These are phyloP conservation scores for Pseudogymnoascus sp. DNA, from an alignment of 2,329 filamentous ascomycete species.

Conservation along the genomic window DNA sequence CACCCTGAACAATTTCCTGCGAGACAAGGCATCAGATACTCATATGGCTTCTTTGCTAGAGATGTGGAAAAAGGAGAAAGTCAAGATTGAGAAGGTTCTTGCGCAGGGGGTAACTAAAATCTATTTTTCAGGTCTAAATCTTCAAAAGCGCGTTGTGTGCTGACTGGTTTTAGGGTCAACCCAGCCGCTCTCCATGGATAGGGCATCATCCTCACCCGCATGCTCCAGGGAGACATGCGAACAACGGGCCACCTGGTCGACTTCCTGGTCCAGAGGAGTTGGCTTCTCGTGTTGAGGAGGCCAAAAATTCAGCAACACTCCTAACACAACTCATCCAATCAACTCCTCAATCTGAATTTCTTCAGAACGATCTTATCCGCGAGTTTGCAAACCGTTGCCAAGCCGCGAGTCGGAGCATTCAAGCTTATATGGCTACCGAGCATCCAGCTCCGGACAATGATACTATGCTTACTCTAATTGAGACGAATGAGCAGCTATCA, in stretches of 20 bases:
- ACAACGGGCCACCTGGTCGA: constrained; percentile 11
- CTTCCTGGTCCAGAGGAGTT: constrained; percentile 68
- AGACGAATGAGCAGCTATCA: constrained; percentile 86
- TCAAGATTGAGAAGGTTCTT: constrained; percentile 44
- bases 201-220: not conserved
- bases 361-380: constrained; percentile 77
- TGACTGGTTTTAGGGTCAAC: not conserved
- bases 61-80: constrained; percentile 89
- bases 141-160: not conserved
- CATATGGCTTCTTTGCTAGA: constrained; percentile 60
- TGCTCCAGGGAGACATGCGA: constrained; percentile 1
- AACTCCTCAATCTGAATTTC: constrained; percentile 66
- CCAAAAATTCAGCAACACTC: constrained; percentile 79
- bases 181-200: not conserved
- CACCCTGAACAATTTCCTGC: constrained; percentile 70
- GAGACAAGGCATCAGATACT: constrained; percentile 63
- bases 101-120: not conserved
- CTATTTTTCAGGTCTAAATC: not conserved
- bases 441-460: constrained; percentile 81
- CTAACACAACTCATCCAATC: constrained; percentile 87
- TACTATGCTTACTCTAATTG: constrained; percentile 86
- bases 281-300: constrained; percentile 76
- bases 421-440: constrained; percentile 73
- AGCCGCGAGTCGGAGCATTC: constrained; percentile 70
- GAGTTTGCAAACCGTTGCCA: constrained; percentile 87